phyloP scores from a whole-genome alignment of 371 early-diverging fungal species.

The Apophysomyces elegans region DNA sequence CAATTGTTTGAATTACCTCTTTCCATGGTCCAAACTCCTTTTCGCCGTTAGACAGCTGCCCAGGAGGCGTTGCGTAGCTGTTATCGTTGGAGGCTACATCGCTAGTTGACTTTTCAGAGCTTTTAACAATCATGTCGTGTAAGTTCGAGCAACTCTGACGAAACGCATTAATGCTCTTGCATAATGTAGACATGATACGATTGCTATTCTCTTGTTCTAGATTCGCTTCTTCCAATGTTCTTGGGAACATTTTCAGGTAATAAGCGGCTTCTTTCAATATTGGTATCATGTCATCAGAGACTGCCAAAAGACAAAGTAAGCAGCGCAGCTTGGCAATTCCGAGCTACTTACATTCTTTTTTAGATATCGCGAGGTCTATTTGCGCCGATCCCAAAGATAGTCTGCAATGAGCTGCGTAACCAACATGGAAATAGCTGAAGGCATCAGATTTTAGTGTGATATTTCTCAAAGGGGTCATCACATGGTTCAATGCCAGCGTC shows the following conservation, averaged over 20 bases:
- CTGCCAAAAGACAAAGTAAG: slow-evolving; percentile 13
- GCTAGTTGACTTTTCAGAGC: slow-evolving; percentile 11
- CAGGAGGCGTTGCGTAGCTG: background rate
- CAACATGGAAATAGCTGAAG: slow-evolving; percentile 35
- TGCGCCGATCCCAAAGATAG: slow-evolving; percentile 36
- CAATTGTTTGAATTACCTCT: slow-evolving; percentile 8
- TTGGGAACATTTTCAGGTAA: slow-evolving; percentile 17
- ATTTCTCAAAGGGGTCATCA: slow-evolving; percentile 28
- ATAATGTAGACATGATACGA: slow-evolving; percentile 20
- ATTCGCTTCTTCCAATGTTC: slow-evolving; percentile 4
- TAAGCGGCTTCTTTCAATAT: slow-evolving; percentile 27
- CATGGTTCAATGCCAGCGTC: slow-evolving; percentile 34
- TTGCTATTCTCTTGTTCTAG: slow-evolving; percentile 4
- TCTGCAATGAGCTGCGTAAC: slow-evolving; percentile 37
- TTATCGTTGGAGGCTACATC: background rate
- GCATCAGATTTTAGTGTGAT: slow-evolving; percentile 9
- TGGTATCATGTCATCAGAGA: slow-evolving; percentile 23
- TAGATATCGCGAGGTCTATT: slow-evolving; percentile 29
- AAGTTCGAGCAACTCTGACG: slow-evolving; percentile 24
- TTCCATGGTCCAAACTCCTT: slow-evolving; percentile 13
- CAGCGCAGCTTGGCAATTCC: too few relatives aligned
- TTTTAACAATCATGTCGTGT: slow-evolving; percentile 20
- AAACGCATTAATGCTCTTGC: slow-evolving; percentile 34
- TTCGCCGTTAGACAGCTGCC: background rate
- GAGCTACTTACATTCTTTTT: slow-evolving; percentile 24